Evolutionary conservation across 1,284 basidiomycete genomes (phyloP).

Genomic region (Cryptococcus sp.): DNA sequence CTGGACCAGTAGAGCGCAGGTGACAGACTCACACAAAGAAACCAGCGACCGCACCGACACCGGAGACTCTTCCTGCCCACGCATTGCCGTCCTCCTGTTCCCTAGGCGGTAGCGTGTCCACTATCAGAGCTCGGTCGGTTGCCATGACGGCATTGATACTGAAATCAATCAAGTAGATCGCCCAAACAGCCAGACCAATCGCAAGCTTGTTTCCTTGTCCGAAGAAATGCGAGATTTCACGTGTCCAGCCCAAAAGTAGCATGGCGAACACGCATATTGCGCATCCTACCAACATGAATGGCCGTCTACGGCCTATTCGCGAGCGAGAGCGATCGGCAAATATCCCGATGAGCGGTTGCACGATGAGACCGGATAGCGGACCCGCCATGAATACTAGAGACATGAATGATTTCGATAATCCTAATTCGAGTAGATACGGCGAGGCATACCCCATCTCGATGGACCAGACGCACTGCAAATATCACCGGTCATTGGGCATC

Average conservation of each 20-base stretch:
- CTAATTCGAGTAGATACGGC: conserved; percentile 87
- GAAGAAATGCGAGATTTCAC: conserved; percentile 68
- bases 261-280: conserved; percentile 69
- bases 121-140: conserved; percentile 54
- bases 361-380: conserved; percentile 84
- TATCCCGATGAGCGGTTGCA: conserved; percentile 85
- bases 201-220: conserved; percentile 44
- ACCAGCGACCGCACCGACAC: conserved; percentile 75
- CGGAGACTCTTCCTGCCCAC: conserved; percentile 89
- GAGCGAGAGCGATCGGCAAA: conserved; percentile 87
- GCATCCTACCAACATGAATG: conserved; percentile 78
- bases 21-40: conserved; percentile 72
- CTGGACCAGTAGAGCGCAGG: not conserved
- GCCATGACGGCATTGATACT: conserved; percentile 73
- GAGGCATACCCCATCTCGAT: conserved; percentile 93
- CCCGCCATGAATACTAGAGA: conserved; percentile 93
- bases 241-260: conserved; percentile 81
- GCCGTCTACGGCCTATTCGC: conserved; percentile 76
- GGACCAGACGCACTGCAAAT: conserved; percentile 67
- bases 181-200: conserved; percentile 74
- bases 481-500: not conserved
- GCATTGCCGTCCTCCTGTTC: conserved; percentile 86
- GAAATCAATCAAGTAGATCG: conserved; percentile 91
- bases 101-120: conserved; percentile 60
- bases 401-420: conserved; percentile 82